Percentiles rank a stretch among this genome's conserved stretches.
Conservation (phyloP, 2,329 filamentous ascomycete genomes). For the Colletotrichum scovillei region DNA sequence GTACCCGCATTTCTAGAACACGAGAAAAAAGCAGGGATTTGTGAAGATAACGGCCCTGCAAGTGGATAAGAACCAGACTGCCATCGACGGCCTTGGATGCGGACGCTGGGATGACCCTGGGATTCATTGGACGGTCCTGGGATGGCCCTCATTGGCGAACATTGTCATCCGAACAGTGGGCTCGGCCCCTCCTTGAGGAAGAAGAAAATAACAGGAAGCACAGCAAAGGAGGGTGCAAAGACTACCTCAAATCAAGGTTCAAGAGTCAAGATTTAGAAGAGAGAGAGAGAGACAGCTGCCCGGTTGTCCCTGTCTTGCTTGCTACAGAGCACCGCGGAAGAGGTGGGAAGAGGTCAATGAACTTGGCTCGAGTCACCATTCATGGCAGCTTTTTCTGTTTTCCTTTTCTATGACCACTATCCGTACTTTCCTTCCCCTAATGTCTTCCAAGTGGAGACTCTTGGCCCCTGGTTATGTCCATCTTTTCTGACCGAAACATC, state of each 20-base stretch:
- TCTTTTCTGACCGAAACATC: slow-evolving; percentile 27
- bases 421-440: slow-evolving; percentile 1
- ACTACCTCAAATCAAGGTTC: too few species aligned
- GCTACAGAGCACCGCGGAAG: neutral
- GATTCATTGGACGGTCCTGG: neutral
- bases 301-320: neutral
- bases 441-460: slow-evolving; percentile 5
- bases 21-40: slow-evolving; percentile 32
- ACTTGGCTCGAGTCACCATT: neutral
- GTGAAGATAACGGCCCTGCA: slow-evolving; percentile 28
- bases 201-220: neutral
- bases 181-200: neutral
- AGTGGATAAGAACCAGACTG: slow-evolving; percentile 14
- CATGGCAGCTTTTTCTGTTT: neutral
- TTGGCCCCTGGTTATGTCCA: slow-evolving; percentile 1
- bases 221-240: neutral
- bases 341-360: neutral
- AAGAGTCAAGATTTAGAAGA: neutral
- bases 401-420: neutral
- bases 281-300: neutral
- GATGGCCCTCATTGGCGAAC: slow-evolving; percentile 13
- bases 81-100: slow-evolving; percentile 10
- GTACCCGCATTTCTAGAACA: slow-evolving; percentile 32
- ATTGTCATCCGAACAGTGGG: slow-evolving; percentile 10
- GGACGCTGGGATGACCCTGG: neutral